These are phyloP conservation scores for Suillus tomentosus DNA, from an alignment of 768 basidiomycete species.

Conservation along the genomic window DNA sequence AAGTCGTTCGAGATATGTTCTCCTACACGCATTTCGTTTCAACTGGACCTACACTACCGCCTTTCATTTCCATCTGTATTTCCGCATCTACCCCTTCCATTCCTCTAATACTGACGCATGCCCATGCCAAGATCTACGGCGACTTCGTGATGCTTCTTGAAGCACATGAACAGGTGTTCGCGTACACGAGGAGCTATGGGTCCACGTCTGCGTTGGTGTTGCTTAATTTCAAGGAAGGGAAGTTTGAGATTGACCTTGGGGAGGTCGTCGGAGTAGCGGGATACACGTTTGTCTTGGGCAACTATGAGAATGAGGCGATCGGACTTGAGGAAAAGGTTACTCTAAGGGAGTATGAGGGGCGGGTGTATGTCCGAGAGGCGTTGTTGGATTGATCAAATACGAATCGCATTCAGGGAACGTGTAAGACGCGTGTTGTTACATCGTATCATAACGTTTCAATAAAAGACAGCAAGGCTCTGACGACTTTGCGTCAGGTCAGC, in stretches of 20 bases:
- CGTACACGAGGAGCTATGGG: constrained; percentile 48
- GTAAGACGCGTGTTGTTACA: background rate
- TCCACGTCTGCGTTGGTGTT: constrained; percentile 39
- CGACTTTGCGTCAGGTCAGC: background rate
- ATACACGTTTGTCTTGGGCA: constrained; percentile 26
- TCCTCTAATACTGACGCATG: constrained; percentile 1
- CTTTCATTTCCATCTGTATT: background rate
- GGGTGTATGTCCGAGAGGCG: constrained; percentile 23
- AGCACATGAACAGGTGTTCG: constrained; percentile 53
- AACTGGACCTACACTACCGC: too few species aligned
- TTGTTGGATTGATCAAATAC: background rate
- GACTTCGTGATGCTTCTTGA: constrained; percentile 53
- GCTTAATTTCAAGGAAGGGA: constrained; percentile 47
- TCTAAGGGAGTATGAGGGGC: constrained; percentile 33
- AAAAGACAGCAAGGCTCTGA: background rate
- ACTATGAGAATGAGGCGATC: constrained; percentile 20
- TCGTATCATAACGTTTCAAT: background rate
- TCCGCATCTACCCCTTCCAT: background rate
- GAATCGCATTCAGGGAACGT: background rate
- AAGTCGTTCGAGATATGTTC: background rate
- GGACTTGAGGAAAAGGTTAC: constrained; percentile 13
- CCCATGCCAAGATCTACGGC: constrained; percentile 53
- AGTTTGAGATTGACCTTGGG: constrained; percentile 19
- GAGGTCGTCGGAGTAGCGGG: constrained; percentile 10
- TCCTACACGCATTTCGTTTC: background rate